Conservation (phyloP, 805 yeast species). For the Yarrowia osloensis region DNA sequence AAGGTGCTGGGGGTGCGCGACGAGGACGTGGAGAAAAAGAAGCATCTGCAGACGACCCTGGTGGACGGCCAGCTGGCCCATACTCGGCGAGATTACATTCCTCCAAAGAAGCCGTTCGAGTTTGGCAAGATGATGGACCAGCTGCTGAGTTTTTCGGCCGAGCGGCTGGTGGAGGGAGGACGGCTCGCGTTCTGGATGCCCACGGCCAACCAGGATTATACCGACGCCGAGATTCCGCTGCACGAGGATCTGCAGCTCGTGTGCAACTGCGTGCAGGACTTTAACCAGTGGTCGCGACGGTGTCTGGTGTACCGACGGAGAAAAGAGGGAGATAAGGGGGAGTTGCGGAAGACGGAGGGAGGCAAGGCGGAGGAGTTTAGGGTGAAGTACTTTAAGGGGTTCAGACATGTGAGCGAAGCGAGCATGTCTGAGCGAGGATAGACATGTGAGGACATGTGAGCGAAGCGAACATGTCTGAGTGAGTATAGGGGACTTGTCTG, state of each 20-base stretch:
- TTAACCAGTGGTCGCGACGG: conserved; percentile 91
- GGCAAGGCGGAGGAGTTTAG: conserved; percentile 62
- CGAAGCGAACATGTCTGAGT: too few relatives aligned
- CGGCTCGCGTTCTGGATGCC: conserved; percentile 98
- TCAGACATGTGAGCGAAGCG: too few relatives aligned
- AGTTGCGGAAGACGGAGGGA: conserved; percentile 51
- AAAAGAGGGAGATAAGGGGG: conserved; percentile 45
- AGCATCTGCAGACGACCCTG: conserved; percentile 44
- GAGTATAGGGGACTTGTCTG: too few relatives aligned
- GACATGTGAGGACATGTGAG: neutral
- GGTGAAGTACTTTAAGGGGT: conserved; percentile 73
- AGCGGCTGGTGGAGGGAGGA: conserved; percentile 70
- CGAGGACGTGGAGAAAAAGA: conserved; percentile 62
- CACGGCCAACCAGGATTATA: conserved; percentile 81
- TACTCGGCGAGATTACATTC: conserved; percentile 78
- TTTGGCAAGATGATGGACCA: conserved; percentile 77
- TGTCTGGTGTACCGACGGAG: conserved; percentile 76
- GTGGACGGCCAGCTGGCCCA: conserved; percentile 80
- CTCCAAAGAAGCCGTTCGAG: conserved; percentile 88
- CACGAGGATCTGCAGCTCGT: conserved; percentile 72
- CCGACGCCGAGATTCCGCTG: conserved; percentile 68
- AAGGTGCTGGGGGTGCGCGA: conserved; percentile 87
- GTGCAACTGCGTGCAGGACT: conserved; percentile 79
- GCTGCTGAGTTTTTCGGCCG: conserved; percentile 68
- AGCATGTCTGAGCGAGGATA: neutral